Evolutionary conservation across 257 asterid species (phyloP).

Genomic region (Fraxinus anomala): DNA sequence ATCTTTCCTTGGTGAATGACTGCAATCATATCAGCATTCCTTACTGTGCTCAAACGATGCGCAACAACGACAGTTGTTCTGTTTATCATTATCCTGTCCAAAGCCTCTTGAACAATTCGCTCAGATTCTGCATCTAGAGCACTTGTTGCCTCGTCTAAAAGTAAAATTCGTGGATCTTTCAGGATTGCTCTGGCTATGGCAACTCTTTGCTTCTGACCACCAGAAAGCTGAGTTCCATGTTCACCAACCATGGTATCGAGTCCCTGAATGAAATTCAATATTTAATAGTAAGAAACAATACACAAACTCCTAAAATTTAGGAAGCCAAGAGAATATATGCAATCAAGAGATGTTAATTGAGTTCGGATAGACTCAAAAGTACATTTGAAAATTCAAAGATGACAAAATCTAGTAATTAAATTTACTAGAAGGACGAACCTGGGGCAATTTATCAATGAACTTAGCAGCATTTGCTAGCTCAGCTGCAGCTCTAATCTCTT

Average conservation of each 20-base stretch:
- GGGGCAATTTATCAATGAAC: slow-evolving; percentile 63
- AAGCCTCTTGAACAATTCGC: slow-evolving; percentile 67
- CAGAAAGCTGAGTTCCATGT: slow-evolving; percentile 77
- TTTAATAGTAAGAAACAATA: background rate
- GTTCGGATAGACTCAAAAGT: background rate
- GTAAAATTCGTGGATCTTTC: slow-evolving; percentile 66
- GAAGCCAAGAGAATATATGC: background rate
- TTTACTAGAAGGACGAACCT: slow-evolving; percentile 35
- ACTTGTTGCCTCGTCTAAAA: slow-evolving; percentile 80
- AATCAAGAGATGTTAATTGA: background rate
- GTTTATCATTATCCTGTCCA: slow-evolving; percentile 63
- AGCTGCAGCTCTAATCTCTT: slow-evolving; percentile 62
- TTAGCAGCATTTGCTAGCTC: slow-evolving; percentile 76
- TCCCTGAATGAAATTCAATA: slow-evolving; percentile 43
- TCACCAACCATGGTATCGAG: slow-evolving; percentile 72
- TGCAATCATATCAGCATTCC: slow-evolving; percentile 66
- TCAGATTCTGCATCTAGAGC: slow-evolving; percentile 77
- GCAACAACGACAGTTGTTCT: slow-evolving; percentile 71
- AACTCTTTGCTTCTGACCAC: slow-evolving; percentile 78
- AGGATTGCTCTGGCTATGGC: slow-evolving; percentile 81
- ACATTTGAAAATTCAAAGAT: background rate
- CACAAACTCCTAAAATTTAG: too few relatives aligned
- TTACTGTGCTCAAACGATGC: slow-evolving; percentile 66
- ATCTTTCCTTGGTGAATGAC: slow-evolving; percentile 64
- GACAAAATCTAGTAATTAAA: background rate